A percentile compares a stretch with the other conserved stretches of the same genome.
Conservation (phyloP, 2,329 filamentous ascomycete genomes). For the Cercospora beticola region DNA sequence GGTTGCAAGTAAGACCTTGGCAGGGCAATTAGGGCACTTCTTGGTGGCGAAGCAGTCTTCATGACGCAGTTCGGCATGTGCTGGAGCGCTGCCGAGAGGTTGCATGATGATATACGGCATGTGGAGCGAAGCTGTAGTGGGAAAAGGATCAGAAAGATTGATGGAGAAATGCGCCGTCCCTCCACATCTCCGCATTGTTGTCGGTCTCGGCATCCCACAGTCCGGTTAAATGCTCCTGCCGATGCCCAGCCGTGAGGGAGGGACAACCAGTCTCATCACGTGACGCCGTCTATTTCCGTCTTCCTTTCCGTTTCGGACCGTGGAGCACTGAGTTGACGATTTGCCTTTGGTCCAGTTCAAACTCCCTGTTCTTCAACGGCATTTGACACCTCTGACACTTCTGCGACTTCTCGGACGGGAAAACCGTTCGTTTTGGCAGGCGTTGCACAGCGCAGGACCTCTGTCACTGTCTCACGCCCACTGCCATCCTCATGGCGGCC, state of each 20-base stretch:
- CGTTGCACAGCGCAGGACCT: too few species aligned
- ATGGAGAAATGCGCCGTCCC: slow-evolving; percentile 6
- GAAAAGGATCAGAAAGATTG: slow-evolving; percentile 1
- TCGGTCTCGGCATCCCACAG: background rate
- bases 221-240: background rate
- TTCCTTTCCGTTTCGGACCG: background rate
- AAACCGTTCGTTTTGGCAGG: background rate
- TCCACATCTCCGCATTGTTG: background rate
- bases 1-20: slow-evolving; percentile 1
- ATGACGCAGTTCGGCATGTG: background rate
- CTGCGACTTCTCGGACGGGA: background rate
- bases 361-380: background rate
- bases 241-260: background rate
- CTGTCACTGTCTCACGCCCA: too few species aligned
- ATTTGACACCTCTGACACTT: background rate
- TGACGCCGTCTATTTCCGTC: too few species aligned
- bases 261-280: background rate
- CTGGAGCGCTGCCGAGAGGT: background rate
- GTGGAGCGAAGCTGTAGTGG: background rate
- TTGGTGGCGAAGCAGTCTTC: background rate
- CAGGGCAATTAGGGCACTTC: background rate
- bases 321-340: background rate
- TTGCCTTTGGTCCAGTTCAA: background rate
- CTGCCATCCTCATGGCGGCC: too few species aligned
- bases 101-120: background rate